Evolutionary conservation across 306 rosid species (phyloP).

Genomic region (Mimosa bimucronata): DNA sequence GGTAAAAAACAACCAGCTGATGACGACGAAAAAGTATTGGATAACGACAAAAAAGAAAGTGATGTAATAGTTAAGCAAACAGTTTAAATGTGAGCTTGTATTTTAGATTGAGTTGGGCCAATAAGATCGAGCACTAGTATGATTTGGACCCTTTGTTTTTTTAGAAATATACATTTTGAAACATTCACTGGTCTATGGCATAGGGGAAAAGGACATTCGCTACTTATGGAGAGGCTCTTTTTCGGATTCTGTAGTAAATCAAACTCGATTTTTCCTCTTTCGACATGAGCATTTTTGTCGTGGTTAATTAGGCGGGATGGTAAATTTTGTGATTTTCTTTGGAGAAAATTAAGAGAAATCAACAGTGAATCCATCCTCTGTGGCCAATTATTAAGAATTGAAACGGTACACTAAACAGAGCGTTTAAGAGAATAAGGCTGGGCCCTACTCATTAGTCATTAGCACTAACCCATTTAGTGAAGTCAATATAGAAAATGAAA

Average conservation of each 20-base stretch:
- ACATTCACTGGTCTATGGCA: background rate
- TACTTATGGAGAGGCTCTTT: background rate
- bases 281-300: background rate
- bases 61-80: background rate
- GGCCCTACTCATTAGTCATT: background rate
- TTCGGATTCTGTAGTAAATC: background rate
- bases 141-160: background rate
- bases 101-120: background rate
- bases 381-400: conserved; percentile 8
- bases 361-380: background rate
- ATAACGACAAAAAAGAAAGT: background rate
- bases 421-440: background rate
- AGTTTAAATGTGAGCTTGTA: background rate
- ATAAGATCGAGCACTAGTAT: background rate
- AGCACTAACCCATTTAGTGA: no score
- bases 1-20: background rate
- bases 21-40: background rate
- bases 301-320: background rate
- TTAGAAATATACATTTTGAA: background rate
- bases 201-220: background rate
- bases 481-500: background rate
- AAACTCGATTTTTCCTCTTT: background rate
- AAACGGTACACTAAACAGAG: background rate
- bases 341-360: background rate
- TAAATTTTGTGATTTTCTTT: background rate